phyloP scores from a whole-genome alignment of 129 eudicot genomes.

The Heracleum sosnowskyi region DNA sequence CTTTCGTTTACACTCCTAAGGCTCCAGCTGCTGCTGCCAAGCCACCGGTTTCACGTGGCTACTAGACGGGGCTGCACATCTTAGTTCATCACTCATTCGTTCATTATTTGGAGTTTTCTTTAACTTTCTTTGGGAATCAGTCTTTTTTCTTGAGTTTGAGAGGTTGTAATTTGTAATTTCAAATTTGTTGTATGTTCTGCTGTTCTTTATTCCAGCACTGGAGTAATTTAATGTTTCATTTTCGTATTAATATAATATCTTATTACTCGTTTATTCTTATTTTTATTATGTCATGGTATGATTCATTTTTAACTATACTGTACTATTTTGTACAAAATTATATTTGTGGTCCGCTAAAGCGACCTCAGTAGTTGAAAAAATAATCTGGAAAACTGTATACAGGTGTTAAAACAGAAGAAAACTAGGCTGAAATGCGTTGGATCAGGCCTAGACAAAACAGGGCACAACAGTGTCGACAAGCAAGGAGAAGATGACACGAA shows the following conservation, averaged over 20 bases:
- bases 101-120: not conserved
- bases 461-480: not conserved
- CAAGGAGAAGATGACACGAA: slow-evolving; percentile 3
- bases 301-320: too few relatives aligned
- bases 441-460: not conserved
- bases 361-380: too few relatives aligned
- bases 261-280: too few relatives aligned
- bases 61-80: not conserved
- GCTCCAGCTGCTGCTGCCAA: not conserved
- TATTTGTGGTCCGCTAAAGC: too few relatives aligned
- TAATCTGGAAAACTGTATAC: too few relatives aligned
- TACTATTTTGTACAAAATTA: too few relatives aligned
- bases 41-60: not conserved
- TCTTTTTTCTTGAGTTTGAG: not conserved
- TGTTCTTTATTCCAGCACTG: not conserved
- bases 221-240: not conserved
- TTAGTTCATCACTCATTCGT: not conserved
- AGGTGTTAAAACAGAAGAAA: too few relatives aligned
- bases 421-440: not conserved
- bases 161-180: not conserved
- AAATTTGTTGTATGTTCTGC: not conserved
- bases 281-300: too few relatives aligned
- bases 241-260: not conserved
- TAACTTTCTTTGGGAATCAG: not conserved
- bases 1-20: not conserved